Evolutionary conservation across 2,329 filamentous ascomycete species (phyloP), one percentile per base, ranked within the genome.

Genomic region (Aspergillus sp.): DNA sequence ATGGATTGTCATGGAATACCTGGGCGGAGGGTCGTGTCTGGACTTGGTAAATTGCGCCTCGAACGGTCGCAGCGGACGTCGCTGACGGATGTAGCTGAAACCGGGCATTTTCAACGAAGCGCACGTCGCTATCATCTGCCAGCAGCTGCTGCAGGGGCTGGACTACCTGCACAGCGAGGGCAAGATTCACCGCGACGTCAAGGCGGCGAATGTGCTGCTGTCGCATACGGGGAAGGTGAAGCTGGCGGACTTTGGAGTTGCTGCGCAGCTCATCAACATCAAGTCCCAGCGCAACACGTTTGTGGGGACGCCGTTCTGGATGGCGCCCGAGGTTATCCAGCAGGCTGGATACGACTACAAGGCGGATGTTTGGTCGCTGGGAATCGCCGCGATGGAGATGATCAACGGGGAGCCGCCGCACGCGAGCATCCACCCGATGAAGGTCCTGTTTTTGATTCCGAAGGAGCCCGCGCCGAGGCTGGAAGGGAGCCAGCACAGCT

Each of bases 1-100:
- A 68, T 98, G 91, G 91, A 98, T 98, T 54, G 86, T 96, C 37
- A 98, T 98, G 91, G 91, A 98, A 61, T 98, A 82, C 54, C 68
- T 98, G 8, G 91, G 91, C 4, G 91, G 91, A 42, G 91, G 91
- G 25, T 96, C 91, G 12, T 95, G 91, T 57, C 71, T 95, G 44
- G 91, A 98, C 58, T 61, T 98, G 68, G 84, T 93, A 74, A 36
- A 24, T 30, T 31, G 4, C 13, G 30, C 34, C 17, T 26, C 29
- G 11, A 3, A 10, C 12, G 15, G 16, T 28, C 25, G 24, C 8
- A 15, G 13, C 19, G n/a, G n/a, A 8, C 25, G 15, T n/a, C 30
- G 32, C 49, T 57, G 41, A 52, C 37, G 30, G 24, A 34, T 33
- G 12, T 51, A 91, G 85, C 70, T 96, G 42, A 93, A 93, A 78